Base-by-base conservation (phyloP, 371 early-diverging fungal genomes). In the Mortierella sp. region DNA sequence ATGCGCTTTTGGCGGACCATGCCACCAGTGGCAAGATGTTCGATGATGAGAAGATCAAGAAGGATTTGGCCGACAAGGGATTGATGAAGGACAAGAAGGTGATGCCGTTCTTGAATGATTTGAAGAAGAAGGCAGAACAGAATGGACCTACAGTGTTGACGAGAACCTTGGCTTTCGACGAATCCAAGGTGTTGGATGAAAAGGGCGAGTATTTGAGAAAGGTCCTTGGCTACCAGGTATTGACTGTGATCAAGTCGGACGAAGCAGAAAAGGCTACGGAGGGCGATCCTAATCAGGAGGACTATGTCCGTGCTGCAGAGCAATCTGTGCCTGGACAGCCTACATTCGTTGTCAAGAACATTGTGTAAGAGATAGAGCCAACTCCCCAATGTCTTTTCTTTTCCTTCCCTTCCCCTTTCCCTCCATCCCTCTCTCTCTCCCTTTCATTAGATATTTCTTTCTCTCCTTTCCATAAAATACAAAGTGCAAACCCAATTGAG, bases 71-170 rank as follows among this genome's bases (percentile, higher is more conserved):
- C 48, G 82, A 85, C 54, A 83, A 83, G 67, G 95, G 93, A 38
- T 68, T 97, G 78, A 83, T 91, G 72, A 94, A 93, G 86, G 93
- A 97, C 83, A 97, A 96, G 86, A 90, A 91, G 79, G 89, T 89
- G 27, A 96, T 96, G 95, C 96, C 97, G 23, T 98, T 97, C 80
- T 87, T 95, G 26, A 89, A 91, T 66, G 90, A 92, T 49, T 64
- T 89, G 71, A 83, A 92, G 92, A 94, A 92, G 81, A 80, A 83
- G 51, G 91, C 95, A 23, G 85, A 83, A 38, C 83, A 79, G 30
- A 67, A 72, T 8, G 96, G 97, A 1, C 74, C 87, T 2, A 60
- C 80, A 4, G 97, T 92, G 2, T 94, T 98, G 61, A 87, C 95
- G 70, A 91, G 95, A 54, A 80, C 88, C 5, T 82, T 96, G 63